Conservation (phyloP, 2,329 filamentous ascomycete genomes). For the Phialophora chinensis region DNA sequence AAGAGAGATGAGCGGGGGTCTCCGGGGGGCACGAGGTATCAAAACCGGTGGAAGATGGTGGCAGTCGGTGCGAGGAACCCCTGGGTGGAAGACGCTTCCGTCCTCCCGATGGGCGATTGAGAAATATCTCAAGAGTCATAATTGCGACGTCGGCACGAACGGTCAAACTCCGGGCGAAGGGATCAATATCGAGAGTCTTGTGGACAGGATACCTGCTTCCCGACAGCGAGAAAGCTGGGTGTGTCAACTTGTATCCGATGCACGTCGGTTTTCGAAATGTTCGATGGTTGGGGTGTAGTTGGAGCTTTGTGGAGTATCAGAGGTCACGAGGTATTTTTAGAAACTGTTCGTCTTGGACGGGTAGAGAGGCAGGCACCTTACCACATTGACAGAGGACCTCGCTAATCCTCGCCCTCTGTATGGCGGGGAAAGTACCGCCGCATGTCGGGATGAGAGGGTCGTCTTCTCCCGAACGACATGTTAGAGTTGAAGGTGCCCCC, state of each 20-base stretch:
- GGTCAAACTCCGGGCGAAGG: too few species aligned
- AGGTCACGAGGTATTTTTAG: conserved; percentile 13
- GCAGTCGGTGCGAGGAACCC: not conserved
- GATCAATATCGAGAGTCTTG: not conserved
- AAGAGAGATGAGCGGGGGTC: not conserved
- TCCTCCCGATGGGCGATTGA: not conserved
- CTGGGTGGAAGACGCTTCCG: not conserved
- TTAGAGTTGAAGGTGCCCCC: not conserved
- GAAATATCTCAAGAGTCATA: not conserved
- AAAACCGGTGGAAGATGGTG: not conserved
- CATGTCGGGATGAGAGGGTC: not conserved
- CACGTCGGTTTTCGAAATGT: not conserved
- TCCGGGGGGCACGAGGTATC: not conserved
- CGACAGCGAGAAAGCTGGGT: not conserved
- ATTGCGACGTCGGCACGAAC: not conserved
- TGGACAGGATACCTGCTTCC: not conserved
- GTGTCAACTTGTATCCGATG: not conserved
- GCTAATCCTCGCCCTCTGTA: conserved; percentile 7
- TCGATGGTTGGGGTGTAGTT: not conserved
- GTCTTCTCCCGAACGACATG: not conserved
- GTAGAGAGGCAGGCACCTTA: conserved; percentile 2
- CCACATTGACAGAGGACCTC: conserved; percentile 5
- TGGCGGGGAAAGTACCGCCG: conserved; percentile 6
- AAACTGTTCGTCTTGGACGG: not conserved
- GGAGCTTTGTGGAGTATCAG: not conserved